Base-by-base conservation (phyloP, 2,329 filamentous ascomycete species). In the Camptophora hylomeconis region DNA sequence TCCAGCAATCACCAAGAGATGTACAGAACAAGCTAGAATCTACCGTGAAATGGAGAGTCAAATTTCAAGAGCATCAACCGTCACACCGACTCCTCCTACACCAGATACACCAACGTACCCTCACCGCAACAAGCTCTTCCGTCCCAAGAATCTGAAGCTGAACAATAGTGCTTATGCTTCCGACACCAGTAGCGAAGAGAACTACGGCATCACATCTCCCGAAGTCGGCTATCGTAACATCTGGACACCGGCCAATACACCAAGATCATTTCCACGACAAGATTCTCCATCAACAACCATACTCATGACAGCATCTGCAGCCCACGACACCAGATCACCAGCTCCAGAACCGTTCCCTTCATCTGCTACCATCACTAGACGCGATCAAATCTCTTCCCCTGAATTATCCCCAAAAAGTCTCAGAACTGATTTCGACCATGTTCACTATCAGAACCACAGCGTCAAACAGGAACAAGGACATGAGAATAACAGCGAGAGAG, bases 1-100 rank as follows among this genome's bases (percentile, higher is more conserved):
- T 31, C 58, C 58, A 3, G 48, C 53, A 1, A 64, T 77, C 23
- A 63, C 80, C 11, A 45, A 50, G 13, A 52, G 60, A 9, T 69
- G 73, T 3, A 65, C 65, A 0, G 33, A 48, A 10, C 42, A 45
- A n/a, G 50, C 52, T 2, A 38, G 37, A 11, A 33, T 37, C 20
- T 57, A 53, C 30, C 49, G 51, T 2, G 36, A 45, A 18, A 37
- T 56, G 9, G 56, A 57, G 20, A 12, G 8, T 30, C 41, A 22
- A 16, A 26, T 29, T 19, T 24, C 21, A 20, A 16, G 14, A 16
- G 18, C 18, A n/a, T 26, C 35, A 3, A 16, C 18, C n/a, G 10
- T 16, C 7, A 17, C 24, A 11, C 17, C 13, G 11, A 8, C 10
- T 7, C 27, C 28, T 17, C 12, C 24, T 5, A 22, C 26, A 11